These are phyloP conservation scores for Yamagishiella unicocca DNA, from an alignment of 139 green algal genomes.

Conservation along the genomic window DNA sequence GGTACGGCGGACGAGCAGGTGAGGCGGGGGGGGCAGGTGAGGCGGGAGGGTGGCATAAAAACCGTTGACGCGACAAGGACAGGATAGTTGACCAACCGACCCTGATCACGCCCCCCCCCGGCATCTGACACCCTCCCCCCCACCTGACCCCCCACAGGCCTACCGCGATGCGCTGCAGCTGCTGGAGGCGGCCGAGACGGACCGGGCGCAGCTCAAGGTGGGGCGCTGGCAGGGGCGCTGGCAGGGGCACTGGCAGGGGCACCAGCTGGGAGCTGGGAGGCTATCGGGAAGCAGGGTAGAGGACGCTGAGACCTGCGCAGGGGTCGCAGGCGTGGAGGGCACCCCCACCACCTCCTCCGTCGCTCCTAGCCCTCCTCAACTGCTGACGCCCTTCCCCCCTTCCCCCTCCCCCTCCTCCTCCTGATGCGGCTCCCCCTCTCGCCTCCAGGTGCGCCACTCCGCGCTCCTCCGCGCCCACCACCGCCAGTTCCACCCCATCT, in stretches of 20 bases:
- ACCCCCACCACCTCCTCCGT: too few relatives aligned
- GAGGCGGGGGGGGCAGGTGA: conserved; percentile 17
- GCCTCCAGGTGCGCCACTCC: conserved; percentile 72
- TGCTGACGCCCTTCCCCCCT: too few relatives aligned
- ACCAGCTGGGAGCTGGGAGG: too few relatives aligned
- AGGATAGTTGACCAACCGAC: too few relatives aligned
- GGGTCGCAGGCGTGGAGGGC: too few relatives aligned
- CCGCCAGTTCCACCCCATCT: conserved; percentile 90
- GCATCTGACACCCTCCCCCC: neutral
- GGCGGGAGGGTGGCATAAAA: conserved; percentile 11
- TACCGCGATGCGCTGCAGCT: conserved; percentile 30
- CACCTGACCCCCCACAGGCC: neutral
- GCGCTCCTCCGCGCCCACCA: conserved; percentile 82
- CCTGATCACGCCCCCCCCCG: neutral
- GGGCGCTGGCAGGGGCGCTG: neutral
- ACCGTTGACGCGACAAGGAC: too few relatives aligned
- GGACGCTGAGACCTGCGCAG: too few relatives aligned
- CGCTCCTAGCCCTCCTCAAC: too few relatives aligned
- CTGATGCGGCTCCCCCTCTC: neutral
- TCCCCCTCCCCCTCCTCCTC: neutral
- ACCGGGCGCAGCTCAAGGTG: conserved; percentile 19
- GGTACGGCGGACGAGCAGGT: neutral
- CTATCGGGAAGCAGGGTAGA: too few relatives aligned
- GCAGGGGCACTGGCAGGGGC: too few relatives aligned
- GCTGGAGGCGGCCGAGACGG: conserved; percentile 47